Evolutionary conservation across 371 early-diverging fungal genomes (phyloP).

Genomic region (Mortierella sp.): DNA sequence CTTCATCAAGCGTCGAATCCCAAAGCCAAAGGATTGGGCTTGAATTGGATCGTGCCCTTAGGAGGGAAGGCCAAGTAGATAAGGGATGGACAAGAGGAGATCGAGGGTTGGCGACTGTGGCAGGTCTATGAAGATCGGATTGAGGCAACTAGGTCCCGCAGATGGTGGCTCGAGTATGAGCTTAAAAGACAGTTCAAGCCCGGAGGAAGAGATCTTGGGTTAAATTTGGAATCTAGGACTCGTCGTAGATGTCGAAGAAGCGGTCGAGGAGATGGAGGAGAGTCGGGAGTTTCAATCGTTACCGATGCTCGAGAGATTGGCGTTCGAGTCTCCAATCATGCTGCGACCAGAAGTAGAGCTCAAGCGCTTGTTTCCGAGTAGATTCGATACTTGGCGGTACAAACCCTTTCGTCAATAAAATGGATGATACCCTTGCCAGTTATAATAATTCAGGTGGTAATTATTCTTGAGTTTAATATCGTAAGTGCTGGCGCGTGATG

Average conservation of each 20-base stretch:
- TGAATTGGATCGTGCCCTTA: not conserved
- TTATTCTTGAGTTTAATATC: no score
- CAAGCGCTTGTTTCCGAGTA: not conserved
- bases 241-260: not conserved
- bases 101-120: not conserved
- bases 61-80: not conserved
- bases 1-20: no score
- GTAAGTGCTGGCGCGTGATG: no score
- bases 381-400: not conserved
- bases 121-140: not conserved
- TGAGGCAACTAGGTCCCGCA: not conserved
- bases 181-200: no score
- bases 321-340: not conserved
- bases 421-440: no score
- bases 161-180: not conserved
- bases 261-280: not conserved
- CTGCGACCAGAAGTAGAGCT: not conserved
- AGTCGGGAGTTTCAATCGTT: not conserved
- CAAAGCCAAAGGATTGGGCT: not conserved
- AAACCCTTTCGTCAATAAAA: not conserved
- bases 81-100: not conserved
- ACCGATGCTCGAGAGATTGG: not conserved
- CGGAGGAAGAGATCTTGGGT: not conserved
- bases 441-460: no score
- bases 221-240: not conserved